Conservation (phyloP, 2,329 filamentous ascomycete species). For the Cladophialophora carrionii region DNA sequence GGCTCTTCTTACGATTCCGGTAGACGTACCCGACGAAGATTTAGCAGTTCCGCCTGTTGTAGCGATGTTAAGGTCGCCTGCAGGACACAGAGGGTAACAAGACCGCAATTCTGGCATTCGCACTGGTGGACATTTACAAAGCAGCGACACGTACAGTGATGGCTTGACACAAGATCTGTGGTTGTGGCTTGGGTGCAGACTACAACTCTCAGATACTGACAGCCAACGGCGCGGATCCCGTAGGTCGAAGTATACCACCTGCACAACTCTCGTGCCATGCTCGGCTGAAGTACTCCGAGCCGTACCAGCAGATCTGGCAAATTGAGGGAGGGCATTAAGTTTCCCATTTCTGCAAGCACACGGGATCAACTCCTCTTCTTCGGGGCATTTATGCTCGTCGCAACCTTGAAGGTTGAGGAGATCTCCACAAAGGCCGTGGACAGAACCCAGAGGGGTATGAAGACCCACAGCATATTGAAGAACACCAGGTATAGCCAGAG, state of each 20-base stretch:
- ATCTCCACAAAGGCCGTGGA: slow-evolving; percentile 29
- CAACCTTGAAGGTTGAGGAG: slow-evolving; percentile 23
- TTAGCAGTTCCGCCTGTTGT: slow-evolving; percentile 23
- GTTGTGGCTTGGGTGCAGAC: neutral
- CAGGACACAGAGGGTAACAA: neutral
- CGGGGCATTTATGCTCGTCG: neutral
- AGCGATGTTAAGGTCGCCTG: slow-evolving; percentile 31
- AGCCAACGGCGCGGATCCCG: neutral
- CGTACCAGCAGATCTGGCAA: neutral
- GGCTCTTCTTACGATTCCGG: slow-evolving; percentile 17
- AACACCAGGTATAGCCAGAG: slow-evolving; percentile 66
- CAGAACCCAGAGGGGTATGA: slow-evolving; percentile 58
- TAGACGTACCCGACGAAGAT: slow-evolving; percentile 22
- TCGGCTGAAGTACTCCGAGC: neutral
- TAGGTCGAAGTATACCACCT: neutral
- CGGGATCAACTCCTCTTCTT: slow-evolving; percentile 26
- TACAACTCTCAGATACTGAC: neutral
- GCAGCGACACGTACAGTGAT: neutral
- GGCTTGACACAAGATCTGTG: neutral
- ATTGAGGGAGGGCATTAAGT: neutral
- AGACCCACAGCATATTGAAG: slow-evolving; percentile 68
- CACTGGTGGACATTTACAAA: neutral
- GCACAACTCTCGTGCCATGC: neutral
- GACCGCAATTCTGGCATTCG: neutral
- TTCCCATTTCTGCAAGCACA: neutral